Percentiles rank a stretch among this genome's conserved stretches.
Conservation (phyloP, 2,329 filamentous ascomycete species). For the Beauveria medogensis region DNA sequence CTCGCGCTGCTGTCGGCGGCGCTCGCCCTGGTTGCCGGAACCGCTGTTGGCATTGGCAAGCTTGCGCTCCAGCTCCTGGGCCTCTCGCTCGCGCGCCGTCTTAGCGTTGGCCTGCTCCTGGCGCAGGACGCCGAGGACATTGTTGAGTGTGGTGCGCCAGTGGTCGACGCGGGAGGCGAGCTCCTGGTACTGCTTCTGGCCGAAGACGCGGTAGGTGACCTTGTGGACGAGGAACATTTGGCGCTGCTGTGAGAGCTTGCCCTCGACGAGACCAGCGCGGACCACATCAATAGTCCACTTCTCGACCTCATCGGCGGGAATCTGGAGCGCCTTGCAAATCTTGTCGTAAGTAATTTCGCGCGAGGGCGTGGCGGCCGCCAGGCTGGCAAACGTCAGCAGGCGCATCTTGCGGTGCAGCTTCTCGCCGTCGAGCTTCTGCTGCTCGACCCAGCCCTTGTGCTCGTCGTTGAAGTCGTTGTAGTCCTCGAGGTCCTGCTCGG, state of each 20-base stretch:
- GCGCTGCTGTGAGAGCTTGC: constrained; percentile 88
- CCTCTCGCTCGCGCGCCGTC: constrained; percentile 68
- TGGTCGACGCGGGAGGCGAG: constrained; percentile 83
- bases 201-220: constrained; percentile 92
- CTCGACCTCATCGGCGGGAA: constrained; percentile 79
- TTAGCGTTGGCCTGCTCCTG: constrained; percentile 74
- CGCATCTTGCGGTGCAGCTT: constrained; percentile 91
- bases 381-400: constrained; percentile 81
- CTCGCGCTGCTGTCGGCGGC: constrained; percentile 34
- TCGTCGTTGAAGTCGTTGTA: constrained; percentile 93
- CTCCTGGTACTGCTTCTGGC: constrained; percentile 97
- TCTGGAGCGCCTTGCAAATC: constrained; percentile 78
- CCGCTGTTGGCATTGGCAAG: constrained; percentile 35
- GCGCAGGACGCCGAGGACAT: constrained; percentile 70
- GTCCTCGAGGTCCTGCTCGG: constrained; percentile 87
- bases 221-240: constrained; percentile 92
- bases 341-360: constrained; percentile 82
- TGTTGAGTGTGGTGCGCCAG: constrained; percentile 76
- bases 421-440: constrained; percentile 62
- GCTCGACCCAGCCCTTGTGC: constrained; percentile 76
- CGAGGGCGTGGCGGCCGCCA: constrained; percentile 74
- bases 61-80: constrained; percentile 64
- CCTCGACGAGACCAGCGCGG: constrained; percentile 88
- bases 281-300: constrained; percentile 99
- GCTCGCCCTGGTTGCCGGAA: constrained; percentile 19